Base-by-base conservation (phyloP, 306 rosid genomes). In the Erythrophleum fordii region DNA sequence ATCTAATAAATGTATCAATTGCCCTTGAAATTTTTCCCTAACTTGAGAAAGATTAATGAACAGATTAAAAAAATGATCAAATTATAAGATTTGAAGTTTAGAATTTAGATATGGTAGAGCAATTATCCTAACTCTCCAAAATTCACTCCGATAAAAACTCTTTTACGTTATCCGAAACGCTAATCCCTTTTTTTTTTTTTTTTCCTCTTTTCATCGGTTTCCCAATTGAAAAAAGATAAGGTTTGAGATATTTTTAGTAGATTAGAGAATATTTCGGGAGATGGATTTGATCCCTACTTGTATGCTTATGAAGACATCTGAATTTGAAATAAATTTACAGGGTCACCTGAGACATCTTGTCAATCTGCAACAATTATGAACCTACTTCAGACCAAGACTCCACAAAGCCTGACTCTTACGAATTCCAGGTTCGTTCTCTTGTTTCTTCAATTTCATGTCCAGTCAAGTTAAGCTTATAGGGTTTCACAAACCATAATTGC, bases 341-440 rank as follows among this genome's bases (percentile, higher is more conserved):
- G 91, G 44, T 68, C 86, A 37, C 69, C 85, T 76, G 99, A 93
- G 72, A 85, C 85, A 52, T 81, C 80, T 22, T 78, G 85, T 64
- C 91, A 73, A 45, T 86, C 87, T 51, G 79, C 84, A 53, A 65
- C 89, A 61, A 85, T 88, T 28, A 79, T 90, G 89, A 84, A 81
- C 80, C 76, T 86, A 62, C 89, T 91, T 83, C 95, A 93, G 28
- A 52, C 71, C 61, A 74, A 77, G 45, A 17, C 85, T 73, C 70
- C 87, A 71, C 60, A 81, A 71, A 81, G 73, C 75, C 78, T 73
- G 22, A 67, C 83, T 29, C 61, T 81, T 35, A 25, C 60, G 83
- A 84, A 86, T 61, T 69, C 83, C 53, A 77, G 82, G 89, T 86
- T 8, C 12, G 83, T 83, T 72, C 26, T 20, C 49, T 61, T 53